These are phyloP conservation scores for Chlorella sorokiniana DNA, from an alignment of 139 green algal genomes.

Conservation along the genomic window DNA sequence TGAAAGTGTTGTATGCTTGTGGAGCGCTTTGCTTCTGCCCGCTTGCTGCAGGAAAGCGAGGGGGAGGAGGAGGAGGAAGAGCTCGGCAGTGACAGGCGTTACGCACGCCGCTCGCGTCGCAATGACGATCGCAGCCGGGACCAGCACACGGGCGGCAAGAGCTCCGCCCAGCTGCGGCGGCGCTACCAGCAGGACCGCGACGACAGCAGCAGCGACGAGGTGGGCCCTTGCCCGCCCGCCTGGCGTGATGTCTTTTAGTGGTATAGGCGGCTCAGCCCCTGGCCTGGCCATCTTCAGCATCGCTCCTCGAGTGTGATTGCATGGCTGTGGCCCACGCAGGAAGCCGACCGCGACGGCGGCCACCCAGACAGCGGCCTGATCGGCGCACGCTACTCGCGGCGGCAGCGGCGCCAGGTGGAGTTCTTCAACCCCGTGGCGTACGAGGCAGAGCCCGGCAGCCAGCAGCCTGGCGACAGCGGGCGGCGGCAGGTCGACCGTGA, in stretches of 20 bases:
- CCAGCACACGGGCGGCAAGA: not conserved
- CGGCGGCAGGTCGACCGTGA: not conserved
- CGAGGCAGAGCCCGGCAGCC: constrained; percentile 6
- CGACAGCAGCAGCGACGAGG: not conserved
- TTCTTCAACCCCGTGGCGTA: constrained; percentile 18
- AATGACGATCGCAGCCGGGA: constrained; percentile 15
- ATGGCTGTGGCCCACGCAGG: not conserved
- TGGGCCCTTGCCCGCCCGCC: too few species aligned
- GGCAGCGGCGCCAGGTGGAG: constrained; percentile 35
- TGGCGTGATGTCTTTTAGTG: too few species aligned
- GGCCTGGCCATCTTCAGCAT: too few species aligned
- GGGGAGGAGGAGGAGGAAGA: not conserved
- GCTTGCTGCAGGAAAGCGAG: constrained; percentile 1
- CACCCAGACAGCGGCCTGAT: not conserved
- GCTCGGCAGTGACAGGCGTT: constrained; percentile 22
- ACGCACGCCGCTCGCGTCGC: constrained; percentile 23
- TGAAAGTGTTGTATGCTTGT: too few species aligned
- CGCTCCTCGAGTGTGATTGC: not conserved
- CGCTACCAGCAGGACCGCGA: not conserved
- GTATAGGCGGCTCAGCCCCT: too few species aligned
- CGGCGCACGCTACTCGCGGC: constrained; percentile 11
- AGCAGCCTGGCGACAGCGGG: not conserved
- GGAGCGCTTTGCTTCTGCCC: too few species aligned
- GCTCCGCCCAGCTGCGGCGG: not conserved
- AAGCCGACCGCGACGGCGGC: not conserved